Base-by-base conservation (phyloP, 352 stramenopile genomes). In the Phytophthora fragariae region DNA sequence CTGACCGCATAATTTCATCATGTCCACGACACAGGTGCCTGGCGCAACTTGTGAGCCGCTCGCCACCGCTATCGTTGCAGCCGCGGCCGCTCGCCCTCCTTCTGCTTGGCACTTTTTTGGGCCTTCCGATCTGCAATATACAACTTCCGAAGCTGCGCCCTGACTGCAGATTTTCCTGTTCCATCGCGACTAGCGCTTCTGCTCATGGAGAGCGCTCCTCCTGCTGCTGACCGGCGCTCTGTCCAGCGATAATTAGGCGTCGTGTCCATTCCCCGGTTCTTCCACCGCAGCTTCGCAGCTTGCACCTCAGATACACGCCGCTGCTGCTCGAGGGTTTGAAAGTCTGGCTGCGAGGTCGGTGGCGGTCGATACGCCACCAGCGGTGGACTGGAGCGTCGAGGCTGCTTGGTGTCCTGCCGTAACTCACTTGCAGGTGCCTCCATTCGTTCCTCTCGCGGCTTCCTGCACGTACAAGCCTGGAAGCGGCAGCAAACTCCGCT, bases 281-380 rank as follows among this genome's bases (percentile, higher is more conserved):
- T 68, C 73, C 76, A 80, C 15, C 57, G 59, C 19, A 67, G 58
- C 60, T 62, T 74, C 8, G 62, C 53, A 24, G 60, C 52, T 79
- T 73, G 57, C 11, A 83, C 35, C 29, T 52, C 47, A 5, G 57
- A 60, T 15, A 85, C 56, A 4, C 65, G 70, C 54, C 71, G 63
- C 55, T 77, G 75, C 47, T 79, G 79, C 35, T 81, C 73, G 15
- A 14, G 54, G 15, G 70, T 77, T 53, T 75, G 67, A 49, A 69
- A 82, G n/a, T 72, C 73, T 19, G 68, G 60, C 15, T 72, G 61
- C 21, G 57, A 57, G 2, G 41, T 11, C 0, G 57, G n/a, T 49
- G 49, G 21, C 54, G 21, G 57, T 50, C 58, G 41, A 58, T 75
- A 70, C n/a, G 49, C 53, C 17, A 72, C 65, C 29, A 73, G 61